These are phyloP conservation scores for Musa itinerans DNA, from an alignment of 176 grass and related monocot species.

Conservation along the genomic window DNA sequence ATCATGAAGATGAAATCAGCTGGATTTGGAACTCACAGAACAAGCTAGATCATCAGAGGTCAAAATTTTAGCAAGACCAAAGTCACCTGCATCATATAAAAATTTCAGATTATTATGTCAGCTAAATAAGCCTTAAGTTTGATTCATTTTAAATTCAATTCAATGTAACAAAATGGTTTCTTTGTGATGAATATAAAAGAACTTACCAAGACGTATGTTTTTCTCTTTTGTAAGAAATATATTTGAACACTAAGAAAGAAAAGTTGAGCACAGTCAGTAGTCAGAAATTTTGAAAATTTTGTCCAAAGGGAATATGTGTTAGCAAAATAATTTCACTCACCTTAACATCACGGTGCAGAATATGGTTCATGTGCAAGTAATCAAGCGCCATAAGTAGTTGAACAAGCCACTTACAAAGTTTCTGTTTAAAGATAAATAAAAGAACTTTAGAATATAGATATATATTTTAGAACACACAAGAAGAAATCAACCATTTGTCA, in stretches of 20 bases:
- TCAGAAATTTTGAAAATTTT: slow-evolving; percentile 6
- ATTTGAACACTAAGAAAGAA: slow-evolving; percentile 61
- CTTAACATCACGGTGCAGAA: slow-evolving; percentile 97
- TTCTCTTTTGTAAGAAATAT: slow-evolving; percentile 93
- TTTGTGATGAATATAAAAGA: slow-evolving; percentile 16
- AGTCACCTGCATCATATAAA: slow-evolving; percentile 55
- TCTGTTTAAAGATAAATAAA: slow-evolving; percentile 40
- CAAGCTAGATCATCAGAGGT: slow-evolving; percentile 80
- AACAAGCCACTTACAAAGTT: slow-evolving; percentile 90
- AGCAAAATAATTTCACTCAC: slow-evolving; percentile 29
- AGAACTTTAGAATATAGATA: neutral
- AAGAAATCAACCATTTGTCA: neutral
- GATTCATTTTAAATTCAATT: slow-evolving; percentile 1
- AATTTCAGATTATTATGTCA: slow-evolving; percentile 12
- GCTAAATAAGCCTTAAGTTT: neutral
- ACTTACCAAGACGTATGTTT: slow-evolving; percentile 82
- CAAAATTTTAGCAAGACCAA: slow-evolving; percentile 96
- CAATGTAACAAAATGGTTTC: neutral
- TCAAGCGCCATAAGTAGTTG: slow-evolving; percentile 94
- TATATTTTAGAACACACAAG: neutral
- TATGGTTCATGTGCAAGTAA: slow-evolving; percentile 89
- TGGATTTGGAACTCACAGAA: slow-evolving; percentile 47
- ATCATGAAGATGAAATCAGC: neutral
- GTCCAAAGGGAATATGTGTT: neutral
- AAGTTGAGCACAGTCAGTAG: slow-evolving; percentile 27